A percentile compares a stretch with the other conserved stretches of the same genome.
Evolutionary conservation across 306 rosid species (phyloP).

Genomic region (Gleditsia sinensis): DNA sequence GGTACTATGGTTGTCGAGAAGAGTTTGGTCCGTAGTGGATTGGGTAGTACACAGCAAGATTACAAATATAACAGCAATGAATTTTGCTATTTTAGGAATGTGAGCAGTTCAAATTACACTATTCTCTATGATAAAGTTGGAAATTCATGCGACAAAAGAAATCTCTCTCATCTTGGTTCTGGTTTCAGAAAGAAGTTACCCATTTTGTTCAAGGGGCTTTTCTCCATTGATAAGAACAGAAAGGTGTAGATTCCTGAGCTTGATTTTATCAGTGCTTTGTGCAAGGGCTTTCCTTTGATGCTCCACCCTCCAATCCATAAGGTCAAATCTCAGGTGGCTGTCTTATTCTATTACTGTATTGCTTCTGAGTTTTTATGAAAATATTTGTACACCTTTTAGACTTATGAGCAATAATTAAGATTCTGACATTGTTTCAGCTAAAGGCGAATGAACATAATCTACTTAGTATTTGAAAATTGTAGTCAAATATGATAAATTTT

Average conservation of each 20-base stretch:
- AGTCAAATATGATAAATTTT: constrained; percentile 3
- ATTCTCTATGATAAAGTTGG: not conserved
- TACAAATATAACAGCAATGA: constrained; percentile 50
- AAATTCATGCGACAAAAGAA: not conserved
- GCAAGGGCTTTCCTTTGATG: no score
- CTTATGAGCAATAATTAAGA: not conserved
- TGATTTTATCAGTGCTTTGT: no score
- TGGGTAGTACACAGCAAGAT: constrained; percentile 69
- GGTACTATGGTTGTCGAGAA: constrained; percentile 45
- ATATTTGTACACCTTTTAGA: not conserved
- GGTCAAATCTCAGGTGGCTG: constrained; percentile 13
- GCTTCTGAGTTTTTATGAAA: not conserved
- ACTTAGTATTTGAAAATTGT: not conserved
- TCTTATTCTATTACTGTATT: constrained; percentile 6
- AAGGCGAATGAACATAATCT: not conserved
- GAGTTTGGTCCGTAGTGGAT: constrained; percentile 25
- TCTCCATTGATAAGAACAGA: not conserved
- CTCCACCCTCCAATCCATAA: no score
- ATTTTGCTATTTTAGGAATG: constrained; percentile 66
- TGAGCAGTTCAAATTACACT: constrained; percentile 36
- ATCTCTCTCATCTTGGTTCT: not conserved
- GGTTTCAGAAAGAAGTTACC: not conserved
- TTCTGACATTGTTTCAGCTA: constrained; percentile 1
- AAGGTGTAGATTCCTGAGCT: not conserved
- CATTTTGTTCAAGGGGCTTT: not conserved